A percentile compares a stretch with the other conserved stretches of the same genome.
phyloP scores from a whole-genome alignment of 257 asterid genomes.

The Solanum appendiculatum region DNA sequence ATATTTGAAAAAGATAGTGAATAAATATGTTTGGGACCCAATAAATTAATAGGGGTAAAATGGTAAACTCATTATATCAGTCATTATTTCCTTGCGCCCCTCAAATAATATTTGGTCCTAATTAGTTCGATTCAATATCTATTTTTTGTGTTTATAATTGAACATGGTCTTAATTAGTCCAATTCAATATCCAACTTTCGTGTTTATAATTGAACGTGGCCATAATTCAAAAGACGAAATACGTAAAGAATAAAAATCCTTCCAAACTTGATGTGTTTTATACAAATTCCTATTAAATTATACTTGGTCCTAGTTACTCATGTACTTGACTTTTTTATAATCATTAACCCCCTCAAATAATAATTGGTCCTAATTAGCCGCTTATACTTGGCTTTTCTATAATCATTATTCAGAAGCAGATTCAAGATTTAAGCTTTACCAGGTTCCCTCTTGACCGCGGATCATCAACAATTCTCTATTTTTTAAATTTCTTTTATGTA shows the following conservation, averaged over 20 bases:
- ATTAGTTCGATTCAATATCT: not conserved
- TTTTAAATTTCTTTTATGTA: no score
- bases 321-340: not conserved
- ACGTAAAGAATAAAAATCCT: not conserved
- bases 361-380: not conserved
- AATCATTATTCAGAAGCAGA: no score
- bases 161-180: not conserved
- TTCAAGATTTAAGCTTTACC: no score
- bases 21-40: no score
- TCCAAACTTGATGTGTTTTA: not conserved
- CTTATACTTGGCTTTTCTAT: not conserved
- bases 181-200: not conserved
- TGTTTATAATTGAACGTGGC: no score
- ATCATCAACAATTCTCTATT: no score
- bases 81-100: no score
- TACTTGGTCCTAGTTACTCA: not conserved
- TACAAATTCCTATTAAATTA: not conserved
- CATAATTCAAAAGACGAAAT: no score
- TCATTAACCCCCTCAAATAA: not conserved
- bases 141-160: not conserved
- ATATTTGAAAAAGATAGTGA: no score
- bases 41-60: no score
- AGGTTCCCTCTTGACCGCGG: accelerated
- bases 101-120: not conserved
- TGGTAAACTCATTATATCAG: no score